phyloP scores from a whole-genome alignment of 441 rosid species.

The Brassica hybrid region DNA sequence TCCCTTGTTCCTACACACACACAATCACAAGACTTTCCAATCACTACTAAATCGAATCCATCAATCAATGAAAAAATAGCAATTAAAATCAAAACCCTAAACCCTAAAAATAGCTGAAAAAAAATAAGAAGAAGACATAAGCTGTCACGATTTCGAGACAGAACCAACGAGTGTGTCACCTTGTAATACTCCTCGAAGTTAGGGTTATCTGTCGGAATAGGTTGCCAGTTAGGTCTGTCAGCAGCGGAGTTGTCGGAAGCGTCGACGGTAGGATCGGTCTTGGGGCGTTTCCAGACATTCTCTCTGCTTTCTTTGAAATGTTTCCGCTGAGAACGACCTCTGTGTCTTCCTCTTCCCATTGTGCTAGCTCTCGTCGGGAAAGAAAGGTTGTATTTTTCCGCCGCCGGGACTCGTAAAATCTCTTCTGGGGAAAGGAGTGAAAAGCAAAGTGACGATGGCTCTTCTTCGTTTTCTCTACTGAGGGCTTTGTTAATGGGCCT shows the following conservation, averaged over 20 bases:
- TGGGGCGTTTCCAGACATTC: slow-evolving; percentile 81
- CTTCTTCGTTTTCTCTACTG: slow-evolving; percentile 11
- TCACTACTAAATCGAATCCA: slow-evolving; percentile 2
- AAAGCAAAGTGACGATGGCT: background rate
- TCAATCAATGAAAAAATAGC: background rate
- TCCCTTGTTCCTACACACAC: slow-evolving; percentile 63
- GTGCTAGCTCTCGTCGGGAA: slow-evolving; percentile 7
- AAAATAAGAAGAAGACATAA: background rate
- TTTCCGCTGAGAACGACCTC: slow-evolving; percentile 78
- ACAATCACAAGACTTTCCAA: background rate
- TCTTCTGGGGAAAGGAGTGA: background rate
- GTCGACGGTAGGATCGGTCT: slow-evolving; percentile 57
- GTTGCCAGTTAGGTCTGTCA: slow-evolving; percentile 63
- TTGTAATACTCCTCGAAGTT: slow-evolving; percentile 86
- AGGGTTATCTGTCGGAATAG: slow-evolving; percentile 73
- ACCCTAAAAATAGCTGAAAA: background rate
- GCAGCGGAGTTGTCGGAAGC: slow-evolving; percentile 35
- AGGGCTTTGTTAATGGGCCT: slow-evolving; percentile 34
- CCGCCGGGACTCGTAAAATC: slow-evolving; percentile 32
- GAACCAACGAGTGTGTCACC: slow-evolving; percentile 40
- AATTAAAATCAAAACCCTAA: background rate
- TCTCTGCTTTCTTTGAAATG: slow-evolving; percentile 80
- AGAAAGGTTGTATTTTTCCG: slow-evolving; percentile 9
- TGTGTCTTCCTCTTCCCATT: slow-evolving; percentile 61
- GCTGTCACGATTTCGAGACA: background rate